Conservation (phyloP, 169 alveolate genomes). For the Besnoitia besnoiti region DNA sequence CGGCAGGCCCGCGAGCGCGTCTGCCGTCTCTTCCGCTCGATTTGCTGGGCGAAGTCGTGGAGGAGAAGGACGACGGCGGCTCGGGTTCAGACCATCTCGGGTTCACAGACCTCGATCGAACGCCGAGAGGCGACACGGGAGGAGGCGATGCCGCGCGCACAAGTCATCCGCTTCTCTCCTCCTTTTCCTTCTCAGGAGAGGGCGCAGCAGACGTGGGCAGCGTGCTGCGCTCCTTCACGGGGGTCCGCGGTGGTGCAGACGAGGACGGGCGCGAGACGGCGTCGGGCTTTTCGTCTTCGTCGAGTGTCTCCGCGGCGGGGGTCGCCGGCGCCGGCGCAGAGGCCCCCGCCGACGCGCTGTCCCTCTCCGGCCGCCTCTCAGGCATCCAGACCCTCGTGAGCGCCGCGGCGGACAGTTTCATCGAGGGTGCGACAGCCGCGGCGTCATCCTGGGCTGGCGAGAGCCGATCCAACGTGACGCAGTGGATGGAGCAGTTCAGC, state of each 20-base stretch:
- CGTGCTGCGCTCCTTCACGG: background rate
- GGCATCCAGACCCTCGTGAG: background rate
- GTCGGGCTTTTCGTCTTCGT: background rate
- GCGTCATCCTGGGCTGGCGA: background rate
- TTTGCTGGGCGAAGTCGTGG: background rate
- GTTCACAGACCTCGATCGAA: background rate
- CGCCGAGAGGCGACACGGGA: background rate
- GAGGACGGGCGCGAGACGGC: background rate
- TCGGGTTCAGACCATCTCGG: background rate
- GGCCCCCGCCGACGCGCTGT: background rate
- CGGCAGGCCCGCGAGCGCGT: background rate
- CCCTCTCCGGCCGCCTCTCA: background rate
- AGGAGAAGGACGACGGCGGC: background rate
- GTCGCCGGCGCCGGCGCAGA: background rate
- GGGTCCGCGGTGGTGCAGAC: background rate
- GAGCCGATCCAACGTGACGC: constrained; percentile 3
- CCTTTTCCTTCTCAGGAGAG: background rate
- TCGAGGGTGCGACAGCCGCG: background rate
- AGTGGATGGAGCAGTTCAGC: constrained; percentile 17
- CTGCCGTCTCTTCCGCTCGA: background rate
- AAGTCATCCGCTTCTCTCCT: too few species aligned
- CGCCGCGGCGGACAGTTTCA: constrained; percentile 1
- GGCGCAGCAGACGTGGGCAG: background rate
- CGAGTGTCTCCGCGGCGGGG: background rate
- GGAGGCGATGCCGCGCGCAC: background rate